phyloP scores from a whole-genome alignment of 2,329 filamentous ascomycete genomes.

The Ascosphaera apis region DNA sequence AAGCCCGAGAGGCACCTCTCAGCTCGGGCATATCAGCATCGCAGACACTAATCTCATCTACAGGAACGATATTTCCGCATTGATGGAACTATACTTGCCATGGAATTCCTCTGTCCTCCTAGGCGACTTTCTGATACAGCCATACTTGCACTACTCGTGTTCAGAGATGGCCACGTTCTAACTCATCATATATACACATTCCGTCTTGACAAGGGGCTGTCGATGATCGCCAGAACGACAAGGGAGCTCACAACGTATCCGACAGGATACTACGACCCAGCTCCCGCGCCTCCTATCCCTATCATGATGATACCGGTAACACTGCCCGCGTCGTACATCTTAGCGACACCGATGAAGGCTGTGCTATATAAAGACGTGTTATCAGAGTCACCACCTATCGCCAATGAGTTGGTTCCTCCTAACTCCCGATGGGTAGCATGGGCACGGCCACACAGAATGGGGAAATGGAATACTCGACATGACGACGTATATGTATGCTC shows the following conservation, averaged over 20 bases:
- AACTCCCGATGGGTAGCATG: conserved; percentile 46
- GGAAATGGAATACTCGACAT: conserved; percentile 35
- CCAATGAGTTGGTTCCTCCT: neutral
- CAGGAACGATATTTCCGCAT: conserved; percentile 29
- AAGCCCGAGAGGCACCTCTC: too few species aligned
- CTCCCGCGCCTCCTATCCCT: neutral
- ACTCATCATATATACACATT: conserved; percentile 2
- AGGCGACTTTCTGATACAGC: conserved; percentile 43
- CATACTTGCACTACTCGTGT: conserved; percentile 46
- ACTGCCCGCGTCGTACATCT: conserved; percentile 45
- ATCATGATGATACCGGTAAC: conserved; percentile 41
- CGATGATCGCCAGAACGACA: conserved; percentile 13
- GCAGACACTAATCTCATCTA: too few species aligned
- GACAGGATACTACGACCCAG: neutral
- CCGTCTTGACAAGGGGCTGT: conserved; percentile 10
- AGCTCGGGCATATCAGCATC: too few species aligned
- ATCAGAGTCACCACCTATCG: neutral
- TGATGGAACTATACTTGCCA: conserved; percentile 55
- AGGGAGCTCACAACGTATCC: conserved; percentile 36
- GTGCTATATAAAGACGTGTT: conserved; percentile 21
- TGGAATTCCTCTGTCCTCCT: conserved; percentile 63
- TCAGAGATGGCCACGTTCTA: conserved; percentile 13
- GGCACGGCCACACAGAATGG: conserved; percentile 51
- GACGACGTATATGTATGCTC: conserved; percentile 72
- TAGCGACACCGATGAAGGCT: conserved; percentile 39